Base-by-base conservation (phyloP, 257 asterid species). In the Lavandula angustifolia region DNA sequence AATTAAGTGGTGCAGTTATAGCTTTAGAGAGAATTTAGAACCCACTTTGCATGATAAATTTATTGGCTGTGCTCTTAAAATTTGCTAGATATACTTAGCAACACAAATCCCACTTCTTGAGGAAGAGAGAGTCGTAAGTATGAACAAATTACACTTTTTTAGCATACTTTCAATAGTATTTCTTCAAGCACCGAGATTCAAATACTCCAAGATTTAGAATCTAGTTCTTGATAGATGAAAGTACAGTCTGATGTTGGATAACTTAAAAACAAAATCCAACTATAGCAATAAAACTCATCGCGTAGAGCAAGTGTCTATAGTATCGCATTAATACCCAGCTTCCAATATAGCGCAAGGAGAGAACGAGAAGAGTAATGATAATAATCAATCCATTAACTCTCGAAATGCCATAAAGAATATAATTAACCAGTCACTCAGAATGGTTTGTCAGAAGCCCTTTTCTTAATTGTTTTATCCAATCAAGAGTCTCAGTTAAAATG, bases 161-260 rank as follows among this genome's bases (percentile, higher is more conserved):
- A 46, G 40, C 56, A 54, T 51, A 64, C 38, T 69, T 37, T 56
- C 43, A 35, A 35, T 56, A 60, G 37, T 12, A 57, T 60, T 62
- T 48, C 62, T 51, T 42, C 62, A 59, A 52, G 60, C 37, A 63
- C 46, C n/a, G 42, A n/a, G 32, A 55, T 46, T 71, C 41, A 55
- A 38, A 48, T 54, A 42, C 41, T 50, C 54, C 49, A 58, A 35
- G 37, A 57, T 14, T 48, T 11, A 47, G 64, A 40, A 58, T 59
- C 41, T 57, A 62, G 44, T 27, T 14, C 50, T 18, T 14, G 55
- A 48, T 40, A 10, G 17, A 57, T 29, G 18, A 41, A 56, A 67
- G 17, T 33, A 33, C 35, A 31, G 55, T 29, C 60, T 49, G 50
- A 29, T 14, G 32, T n/a, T 12, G 34, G 34, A 14, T 32, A 43